Percentiles rank a stretch among this genome's conserved stretches.
Evolutionary conservation across 2,329 filamentous ascomycete genomes (phyloP).

Genomic region (Aspergillus quadricinctus): DNA sequence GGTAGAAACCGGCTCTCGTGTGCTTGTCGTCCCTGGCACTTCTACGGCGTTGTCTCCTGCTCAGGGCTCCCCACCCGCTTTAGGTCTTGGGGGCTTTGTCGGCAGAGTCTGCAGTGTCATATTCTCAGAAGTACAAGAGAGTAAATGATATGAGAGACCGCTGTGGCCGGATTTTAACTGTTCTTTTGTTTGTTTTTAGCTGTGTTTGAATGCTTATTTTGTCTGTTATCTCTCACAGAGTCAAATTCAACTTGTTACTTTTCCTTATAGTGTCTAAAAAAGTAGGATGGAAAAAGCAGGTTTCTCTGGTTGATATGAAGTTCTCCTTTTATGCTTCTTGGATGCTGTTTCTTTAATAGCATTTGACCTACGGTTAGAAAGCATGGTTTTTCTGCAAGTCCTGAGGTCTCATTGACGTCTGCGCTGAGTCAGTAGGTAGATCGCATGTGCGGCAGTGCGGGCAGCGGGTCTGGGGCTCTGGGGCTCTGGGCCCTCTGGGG

Average conservation of each 20-base stretch:
- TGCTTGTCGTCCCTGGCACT: slow-evolving; percentile 57
- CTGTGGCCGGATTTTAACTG: neutral
- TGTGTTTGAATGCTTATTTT: neutral
- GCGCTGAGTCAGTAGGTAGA: too few species aligned
- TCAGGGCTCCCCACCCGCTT: slow-evolving; percentile 45
- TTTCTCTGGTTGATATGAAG: too few species aligned
- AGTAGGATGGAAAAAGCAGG: too few species aligned
- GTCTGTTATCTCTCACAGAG: neutral
- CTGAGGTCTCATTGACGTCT: too few species aligned
- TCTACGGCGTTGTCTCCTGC: slow-evolving; percentile 46
- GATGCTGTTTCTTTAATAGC: too few species aligned
- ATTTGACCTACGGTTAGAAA: too few species aligned
- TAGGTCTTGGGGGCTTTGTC: slow-evolving; percentile 58
- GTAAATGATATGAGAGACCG: neutral
- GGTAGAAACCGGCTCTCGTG: slow-evolving; percentile 52
- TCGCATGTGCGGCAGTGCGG: too few species aligned
- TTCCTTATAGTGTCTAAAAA: neutral
- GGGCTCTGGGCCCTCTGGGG: too few species aligned
- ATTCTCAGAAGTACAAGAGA: slow-evolving; percentile 44
- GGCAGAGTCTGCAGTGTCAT: slow-evolving; percentile 42
- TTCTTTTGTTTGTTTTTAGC: neutral
- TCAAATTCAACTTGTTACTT: neutral
- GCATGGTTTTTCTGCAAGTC: too few species aligned
- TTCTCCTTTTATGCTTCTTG: too few species aligned
- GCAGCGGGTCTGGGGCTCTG: too few species aligned